phyloP scores from a whole-genome alignment of 495 filamentous ascomycete species.

The Xylaria castorea region DNA sequence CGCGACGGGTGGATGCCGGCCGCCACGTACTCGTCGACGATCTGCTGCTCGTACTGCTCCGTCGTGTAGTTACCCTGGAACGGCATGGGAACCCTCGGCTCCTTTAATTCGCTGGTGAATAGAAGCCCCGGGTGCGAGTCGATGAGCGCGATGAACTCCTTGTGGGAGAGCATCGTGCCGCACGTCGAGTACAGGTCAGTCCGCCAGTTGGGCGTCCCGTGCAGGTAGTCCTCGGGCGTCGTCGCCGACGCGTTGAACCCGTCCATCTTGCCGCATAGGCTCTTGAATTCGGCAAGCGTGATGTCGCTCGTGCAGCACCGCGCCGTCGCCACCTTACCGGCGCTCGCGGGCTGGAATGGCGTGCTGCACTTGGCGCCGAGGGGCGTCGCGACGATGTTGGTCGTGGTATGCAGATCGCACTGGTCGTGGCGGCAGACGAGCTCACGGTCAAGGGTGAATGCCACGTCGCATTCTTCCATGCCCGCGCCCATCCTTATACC shows the following conservation, averaged over 20 bases:
- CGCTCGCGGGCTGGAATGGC: constrained; percentile 59
- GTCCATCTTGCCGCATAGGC: constrained; percentile 69
- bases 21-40: constrained; percentile 64
- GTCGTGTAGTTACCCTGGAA: constrained; percentile 67
- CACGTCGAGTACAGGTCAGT: constrained; percentile 67
- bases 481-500: constrained; percentile 68
- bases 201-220: constrained; percentile 60
- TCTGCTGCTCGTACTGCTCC: constrained; percentile 61
- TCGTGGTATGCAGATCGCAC: constrained; percentile 69
- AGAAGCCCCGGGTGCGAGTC: constrained; percentile 54
- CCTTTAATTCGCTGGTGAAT: constrained; percentile 69
- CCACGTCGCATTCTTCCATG: constrained; percentile 68
- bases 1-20: constrained; percentile 59
- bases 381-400: constrained; percentile 65
- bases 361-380: constrained; percentile 66
- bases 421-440: constrained; percentile 69
- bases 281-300: constrained; percentile 64
- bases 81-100: constrained; percentile 64
- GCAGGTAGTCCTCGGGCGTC: constrained; percentile 58
- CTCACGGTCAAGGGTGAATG: constrained; percentile 64
- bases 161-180: constrained; percentile 58
- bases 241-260: constrained; percentile 60
- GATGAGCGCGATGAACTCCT: constrained; percentile 61
- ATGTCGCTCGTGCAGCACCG: constrained; percentile 71
- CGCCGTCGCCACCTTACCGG: constrained; percentile 51